Evolutionary conservation across 169 alveolate species (phyloP), one percentile per base, ranked within the genome.

Genomic region (Plasmodium billcollinsi): DNA sequence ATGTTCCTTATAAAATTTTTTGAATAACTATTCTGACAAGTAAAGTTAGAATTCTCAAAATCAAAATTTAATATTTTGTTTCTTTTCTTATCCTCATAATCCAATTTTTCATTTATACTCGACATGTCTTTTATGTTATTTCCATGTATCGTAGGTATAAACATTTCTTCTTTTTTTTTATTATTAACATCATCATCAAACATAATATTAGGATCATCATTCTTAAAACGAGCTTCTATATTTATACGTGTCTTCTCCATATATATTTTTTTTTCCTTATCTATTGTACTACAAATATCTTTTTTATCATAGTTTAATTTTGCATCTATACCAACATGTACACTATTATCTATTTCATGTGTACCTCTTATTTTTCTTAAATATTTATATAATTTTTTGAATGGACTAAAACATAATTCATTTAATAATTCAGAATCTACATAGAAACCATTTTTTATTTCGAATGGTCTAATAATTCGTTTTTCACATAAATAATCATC

Each of bases 401-500:
- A 86, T 0, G 92, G 92, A 59, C 85, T 72, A n/a, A 86, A 86
- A 43, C 92, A 86, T 21, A 86, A 72, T 61, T 86, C 92, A 43
- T 72, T 73, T 24, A 86, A 58, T n/a, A 86, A 54, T 2, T 86
- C 88, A 21, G 9, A 21, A 20, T 61, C 63, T 18, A 86, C 75
- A 33, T 59, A 29, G 24, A 86, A 56, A 3, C 63, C 63, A 15
- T 73, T 65, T 54, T 86, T 86, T 2, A 86, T 74, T 1, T 59
- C 43, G 49, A 86, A 86, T 9, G 86, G 88, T 7, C 18, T 65
- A n/a, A 86, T 72, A 39, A 61, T 61, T 47, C 92, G 71, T 47
- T 66, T 71, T 66, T 86, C 92, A 72, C 92, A 86, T 24, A 72
- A 45, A 45, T 71, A 86, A 86, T 86, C 92, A n/a, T 86, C 85